phyloP scores from a whole-genome alignment of 371 early-diverging fungal genomes.

The Furculomyces boomerangus region DNA sequence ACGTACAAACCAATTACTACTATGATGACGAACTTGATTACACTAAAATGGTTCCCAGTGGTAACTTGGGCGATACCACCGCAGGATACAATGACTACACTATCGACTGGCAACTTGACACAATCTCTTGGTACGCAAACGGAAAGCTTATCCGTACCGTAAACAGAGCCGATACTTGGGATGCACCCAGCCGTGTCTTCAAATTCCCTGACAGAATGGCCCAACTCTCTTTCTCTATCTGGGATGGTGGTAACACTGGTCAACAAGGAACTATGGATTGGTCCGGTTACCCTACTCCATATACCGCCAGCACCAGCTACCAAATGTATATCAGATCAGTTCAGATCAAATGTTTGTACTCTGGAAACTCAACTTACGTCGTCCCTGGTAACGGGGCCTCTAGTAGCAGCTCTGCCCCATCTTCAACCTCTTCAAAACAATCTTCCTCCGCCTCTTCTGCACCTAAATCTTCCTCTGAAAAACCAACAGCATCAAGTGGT shows the following conservation, averaged over 20 bases:
- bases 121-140: constrained; percentile 34
- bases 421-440: no score
- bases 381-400: neutral
- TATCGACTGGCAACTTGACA: constrained; percentile 37
- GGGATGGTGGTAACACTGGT: constrained; percentile 45
- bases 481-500: neutral
- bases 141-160: constrained; percentile 29
- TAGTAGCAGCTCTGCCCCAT: no score
- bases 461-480: no score
- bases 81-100: constrained; percentile 10
- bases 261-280: constrained; percentile 34
- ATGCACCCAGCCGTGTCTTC: constrained; percentile 5
- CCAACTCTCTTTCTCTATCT: constrained; percentile 39
- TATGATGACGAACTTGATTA: constrained; percentile 30
- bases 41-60: constrained; percentile 22
- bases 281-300: constrained; percentile 28
- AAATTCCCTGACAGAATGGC: constrained; percentile 36
- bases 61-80: constrained; percentile 10
- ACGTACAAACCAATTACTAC: constrained; percentile 44
- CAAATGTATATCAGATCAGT: neutral
- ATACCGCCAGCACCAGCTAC: neutral
- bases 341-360: neutral
- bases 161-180: constrained; percentile 18
- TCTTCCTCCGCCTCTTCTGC: no score
- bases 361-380: neutral